Conservation (phyloP, 139 green algal genomes). For the Gonium pectorale region DNA sequence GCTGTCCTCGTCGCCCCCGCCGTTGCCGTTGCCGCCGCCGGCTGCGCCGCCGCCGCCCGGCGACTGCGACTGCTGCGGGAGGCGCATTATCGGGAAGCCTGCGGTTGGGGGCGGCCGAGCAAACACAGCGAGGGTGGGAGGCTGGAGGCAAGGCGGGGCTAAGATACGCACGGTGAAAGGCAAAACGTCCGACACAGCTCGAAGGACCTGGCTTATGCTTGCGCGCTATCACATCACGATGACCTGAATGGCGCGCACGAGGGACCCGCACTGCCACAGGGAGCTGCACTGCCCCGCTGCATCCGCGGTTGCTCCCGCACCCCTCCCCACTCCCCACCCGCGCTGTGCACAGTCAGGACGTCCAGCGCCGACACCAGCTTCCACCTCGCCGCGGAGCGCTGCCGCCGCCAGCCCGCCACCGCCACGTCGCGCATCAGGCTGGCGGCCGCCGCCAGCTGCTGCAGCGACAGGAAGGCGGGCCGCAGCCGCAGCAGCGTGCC, state of each 20-base stretch:
- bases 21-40: neutral
- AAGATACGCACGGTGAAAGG: too few species aligned
- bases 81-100: conserved; percentile 22
- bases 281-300: too few species aligned
- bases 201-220: too few species aligned
- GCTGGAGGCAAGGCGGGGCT: too few species aligned
- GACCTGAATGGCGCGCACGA: too few species aligned
- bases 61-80: neutral
- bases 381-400: conserved; percentile 14
- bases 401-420: conserved; percentile 34
- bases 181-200: neutral
- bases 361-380: conserved; percentile 36
- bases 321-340: neutral
- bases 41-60: neutral
- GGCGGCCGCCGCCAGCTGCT: conserved; percentile 24
- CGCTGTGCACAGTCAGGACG: conserved; percentile 28
- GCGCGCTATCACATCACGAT: too few species aligned
- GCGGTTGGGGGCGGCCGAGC: too few species aligned
- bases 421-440: neutral
- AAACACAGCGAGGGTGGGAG: too few species aligned
- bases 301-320: too few species aligned
- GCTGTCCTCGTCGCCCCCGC: conserved; percentile 12
- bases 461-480: conserved; percentile 35
- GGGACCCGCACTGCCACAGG: too few species aligned
- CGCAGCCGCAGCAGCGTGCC: conserved; percentile 23